A percentile compares a stretch with the other conserved stretches of the same genome.
phyloP scores from a whole-genome alignment of 441 rosid genomes.

The Jatropha podagrica region DNA sequence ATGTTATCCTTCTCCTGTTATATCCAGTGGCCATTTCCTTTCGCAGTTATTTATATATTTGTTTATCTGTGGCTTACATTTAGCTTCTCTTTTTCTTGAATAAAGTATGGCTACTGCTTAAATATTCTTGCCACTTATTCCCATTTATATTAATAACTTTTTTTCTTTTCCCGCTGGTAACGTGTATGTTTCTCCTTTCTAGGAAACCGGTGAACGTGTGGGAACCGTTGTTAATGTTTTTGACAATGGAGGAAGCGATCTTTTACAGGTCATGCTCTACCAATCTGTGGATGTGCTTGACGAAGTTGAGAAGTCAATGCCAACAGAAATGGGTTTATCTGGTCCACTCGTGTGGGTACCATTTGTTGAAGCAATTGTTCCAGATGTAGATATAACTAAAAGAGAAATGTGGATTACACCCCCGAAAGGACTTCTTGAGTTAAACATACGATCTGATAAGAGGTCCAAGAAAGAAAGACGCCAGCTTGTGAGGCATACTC shows the following conservation, averaged over 20 bases:
- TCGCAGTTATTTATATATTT: not conserved
- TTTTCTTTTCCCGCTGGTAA: not conserved
- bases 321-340: slow-evolving; percentile 30
- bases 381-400: slow-evolving; percentile 71
- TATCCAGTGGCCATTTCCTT: not conserved
- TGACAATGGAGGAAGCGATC: slow-evolving; percentile 79
- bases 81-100: slow-evolving; percentile 1
- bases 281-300: slow-evolving; percentile 34
- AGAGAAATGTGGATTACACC: slow-evolving; percentile 81
- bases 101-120: not conserved
- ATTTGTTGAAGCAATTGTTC: slow-evolving; percentile 85
- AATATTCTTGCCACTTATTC: slow-evolving; percentile 1
- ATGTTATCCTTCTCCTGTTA: not conserved
- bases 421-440: slow-evolving; percentile 86
- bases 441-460: slow-evolving; percentile 63
- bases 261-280: slow-evolving; percentile 67
- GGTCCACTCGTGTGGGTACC: slow-evolving; percentile 80
- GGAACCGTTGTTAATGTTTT: slow-evolving; percentile 82
- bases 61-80: not conserved
- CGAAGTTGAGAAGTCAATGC: slow-evolving; percentile 40
- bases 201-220: slow-evolving; percentile 74
- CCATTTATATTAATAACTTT: not conserved
- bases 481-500: slow-evolving; percentile 82
- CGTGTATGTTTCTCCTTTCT: slow-evolving; percentile 19
- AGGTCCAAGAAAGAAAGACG: slow-evolving; percentile 94